Evolutionary conservation across 768 basidiomycete species (phyloP).

Genomic region (Terana coerulea): DNA sequence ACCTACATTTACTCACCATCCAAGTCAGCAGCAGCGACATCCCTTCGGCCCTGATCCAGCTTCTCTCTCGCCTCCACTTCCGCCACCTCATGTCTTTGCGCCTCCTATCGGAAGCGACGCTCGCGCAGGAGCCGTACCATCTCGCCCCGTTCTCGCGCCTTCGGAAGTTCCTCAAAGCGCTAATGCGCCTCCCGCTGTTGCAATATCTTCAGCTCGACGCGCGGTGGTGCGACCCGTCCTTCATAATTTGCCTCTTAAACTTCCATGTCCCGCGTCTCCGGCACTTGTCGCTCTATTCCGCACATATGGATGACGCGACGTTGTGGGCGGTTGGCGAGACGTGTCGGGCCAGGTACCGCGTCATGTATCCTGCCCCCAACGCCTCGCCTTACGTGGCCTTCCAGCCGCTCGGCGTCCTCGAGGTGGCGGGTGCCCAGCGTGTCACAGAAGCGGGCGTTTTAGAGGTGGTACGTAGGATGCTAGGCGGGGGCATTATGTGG

Average conservation of each 20-base stretch:
- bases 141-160: constrained; percentile 16
- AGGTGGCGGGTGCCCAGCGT: constrained; percentile 2
- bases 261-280: constrained; percentile 19
- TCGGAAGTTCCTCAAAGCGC: constrained; percentile 19
- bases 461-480: constrained; percentile 11
- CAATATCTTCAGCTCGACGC: constrained; percentile 19
- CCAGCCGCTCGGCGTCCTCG: constrained; percentile 8
- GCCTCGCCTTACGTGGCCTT: constrained; percentile 2
- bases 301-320: constrained; percentile 18
- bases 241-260: constrained; percentile 20
- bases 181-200: constrained; percentile 21
- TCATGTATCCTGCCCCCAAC: neutral
- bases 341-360: constrained; percentile 12
- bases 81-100: constrained; percentile 39
- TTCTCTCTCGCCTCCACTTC: constrained; percentile 49
- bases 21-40: constrained; percentile 52
- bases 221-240: constrained; percentile 23
- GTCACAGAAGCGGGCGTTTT: constrained; percentile 7
- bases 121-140: neutral
- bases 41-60: constrained; percentile 52
- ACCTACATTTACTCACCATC: constrained; percentile 45
- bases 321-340: constrained; percentile 14
- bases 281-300: constrained; percentile 21
- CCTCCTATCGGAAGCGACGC: constrained; percentile 28
- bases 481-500: constrained; percentile 13